Evolutionary conservation across 352 stramenopile genomes (phyloP).

Genomic region (Globisporangium perplexum): DNA sequence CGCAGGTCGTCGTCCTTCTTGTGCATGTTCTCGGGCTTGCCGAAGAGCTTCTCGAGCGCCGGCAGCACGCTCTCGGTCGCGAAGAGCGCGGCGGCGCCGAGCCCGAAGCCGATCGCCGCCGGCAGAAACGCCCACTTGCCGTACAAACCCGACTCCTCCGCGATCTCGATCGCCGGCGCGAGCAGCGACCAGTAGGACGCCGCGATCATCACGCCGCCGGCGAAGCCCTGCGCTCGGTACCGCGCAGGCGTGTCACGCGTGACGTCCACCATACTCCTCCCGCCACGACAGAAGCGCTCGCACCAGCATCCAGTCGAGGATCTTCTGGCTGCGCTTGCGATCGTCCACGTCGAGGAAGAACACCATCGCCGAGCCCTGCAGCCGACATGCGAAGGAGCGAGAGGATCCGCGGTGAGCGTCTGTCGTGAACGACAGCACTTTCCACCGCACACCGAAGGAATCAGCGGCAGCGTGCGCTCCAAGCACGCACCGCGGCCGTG

Average conservation of each 20-base stretch:
- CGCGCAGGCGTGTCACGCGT: background rate
- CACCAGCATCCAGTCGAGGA: slow-evolving; percentile 78
- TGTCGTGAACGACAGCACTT: background rate
- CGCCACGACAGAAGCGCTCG: background rate
- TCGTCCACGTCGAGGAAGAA: slow-evolving; percentile 81
- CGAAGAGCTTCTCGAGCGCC: slow-evolving; percentile 42
- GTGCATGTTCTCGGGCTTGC: slow-evolving; percentile 30
- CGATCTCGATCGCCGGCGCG: slow-evolving; percentile 83
- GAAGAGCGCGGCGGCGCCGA: slow-evolving; percentile 72
- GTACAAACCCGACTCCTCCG: slow-evolving; percentile 74
- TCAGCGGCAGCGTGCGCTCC: background rate
- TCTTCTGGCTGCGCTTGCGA: slow-evolving; percentile 68
- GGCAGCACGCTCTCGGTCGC: slow-evolving; percentile 65
- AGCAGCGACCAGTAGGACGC: slow-evolving; percentile 89
- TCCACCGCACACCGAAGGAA: background rate
- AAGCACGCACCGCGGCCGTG: slow-evolving; percentile 54
- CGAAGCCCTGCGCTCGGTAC: slow-evolving; percentile 51
- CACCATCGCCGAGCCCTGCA: slow-evolving; percentile 64
- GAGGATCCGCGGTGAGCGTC: background rate
- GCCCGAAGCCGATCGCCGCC: slow-evolving; percentile 74
- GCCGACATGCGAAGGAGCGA: background rate
- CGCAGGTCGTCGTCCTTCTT: slow-evolving; percentile 49
- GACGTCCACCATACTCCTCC: background rate
- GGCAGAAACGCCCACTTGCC: slow-evolving; percentile 78
- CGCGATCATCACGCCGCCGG: slow-evolving; percentile 86